phyloP scores from a whole-genome alignment of 345 rosid species.

The Camelina hispida region DNA sequence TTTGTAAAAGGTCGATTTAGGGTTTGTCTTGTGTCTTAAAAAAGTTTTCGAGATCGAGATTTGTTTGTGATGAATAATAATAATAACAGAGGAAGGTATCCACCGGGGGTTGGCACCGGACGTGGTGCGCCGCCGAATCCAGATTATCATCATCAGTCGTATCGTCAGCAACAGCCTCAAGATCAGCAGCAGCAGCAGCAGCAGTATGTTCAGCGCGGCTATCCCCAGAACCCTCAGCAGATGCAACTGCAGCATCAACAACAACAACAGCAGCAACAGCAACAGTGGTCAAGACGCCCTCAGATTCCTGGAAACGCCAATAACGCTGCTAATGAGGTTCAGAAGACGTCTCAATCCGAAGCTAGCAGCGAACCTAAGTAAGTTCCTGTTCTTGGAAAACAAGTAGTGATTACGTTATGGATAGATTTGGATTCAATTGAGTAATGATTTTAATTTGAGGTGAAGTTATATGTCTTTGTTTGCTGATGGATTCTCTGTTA shows the following conservation, averaged over 20 bases:
- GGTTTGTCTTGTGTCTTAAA: conserved; percentile 38
- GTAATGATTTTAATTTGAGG: conserved; percentile 28
- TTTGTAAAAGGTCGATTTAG: conserved; percentile 40
- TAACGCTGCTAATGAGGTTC: conserved; percentile 68
- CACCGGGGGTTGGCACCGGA: conserved; percentile 70
- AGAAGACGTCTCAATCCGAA: conserved; percentile 84
- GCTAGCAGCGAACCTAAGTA: conserved; percentile 83
- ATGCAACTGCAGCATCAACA: conserved; percentile 48
- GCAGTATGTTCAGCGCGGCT: conserved; percentile 65
- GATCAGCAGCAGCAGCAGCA: too few species aligned
- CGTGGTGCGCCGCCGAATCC: conserved; percentile 69
- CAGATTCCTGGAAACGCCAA: conserved; percentile 56
- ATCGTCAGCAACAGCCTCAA: conserved; percentile 53
- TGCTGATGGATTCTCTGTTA: conserved; percentile 28
- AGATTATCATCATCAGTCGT: conserved; percentile 52
- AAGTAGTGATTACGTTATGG: not conserved
- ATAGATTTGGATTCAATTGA: not conserved
- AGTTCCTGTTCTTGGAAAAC: not conserved
- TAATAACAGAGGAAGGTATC: conserved; percentile 81
- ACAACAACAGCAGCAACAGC: conserved; percentile 50
- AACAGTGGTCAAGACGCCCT: conserved; percentile 70
- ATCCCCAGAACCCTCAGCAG: conserved; percentile 49
- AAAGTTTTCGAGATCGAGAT: conserved; percentile 31
- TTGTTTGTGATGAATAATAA: conserved; percentile 66
- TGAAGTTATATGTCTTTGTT: conserved; percentile 14